Evolutionary conservation across 2,329 filamentous ascomycete species (phyloP).

Genomic region (Neophaeococcomyces aloes): DNA sequence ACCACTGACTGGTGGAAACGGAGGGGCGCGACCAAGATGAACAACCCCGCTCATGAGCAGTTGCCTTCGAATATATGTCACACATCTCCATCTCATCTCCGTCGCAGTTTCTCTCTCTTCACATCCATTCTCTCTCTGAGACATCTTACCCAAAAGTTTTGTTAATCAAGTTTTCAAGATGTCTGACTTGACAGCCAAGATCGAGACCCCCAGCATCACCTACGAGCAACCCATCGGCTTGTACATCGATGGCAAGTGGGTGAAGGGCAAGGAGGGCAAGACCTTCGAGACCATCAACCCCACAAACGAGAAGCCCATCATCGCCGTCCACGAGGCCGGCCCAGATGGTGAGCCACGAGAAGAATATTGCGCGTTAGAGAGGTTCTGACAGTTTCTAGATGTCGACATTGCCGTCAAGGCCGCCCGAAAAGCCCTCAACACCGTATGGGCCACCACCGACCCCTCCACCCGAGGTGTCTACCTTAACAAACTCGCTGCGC

Average conservation of each 20-base stretch:
- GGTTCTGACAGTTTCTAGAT: constrained; percentile 23
- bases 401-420: constrained; percentile 68
- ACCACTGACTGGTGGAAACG: constrained; percentile 4
- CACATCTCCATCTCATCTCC: constrained; percentile 8
- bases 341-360: constrained; percentile 64
- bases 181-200: constrained; percentile 30
- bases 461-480: constrained; percentile 60
- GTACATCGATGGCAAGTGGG: constrained; percentile 68
- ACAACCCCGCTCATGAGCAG: constrained; percentile 17
- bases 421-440: constrained; percentile 76
- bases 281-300: constrained; percentile 91
- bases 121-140: constrained; percentile 3
- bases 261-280: constrained; percentile 73
- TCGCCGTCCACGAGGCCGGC: constrained; percentile 69
- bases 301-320: constrained; percentile 71
- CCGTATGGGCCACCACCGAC: constrained; percentile 55
- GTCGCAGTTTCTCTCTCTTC: neutral
- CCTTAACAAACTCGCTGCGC: constrained; percentile 66
- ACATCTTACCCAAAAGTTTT: constrained; percentile 2
- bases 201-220: constrained; percentile 31
- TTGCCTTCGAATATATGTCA: constrained; percentile 17
- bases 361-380: neutral
- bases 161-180: constrained; percentile 21
- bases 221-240: constrained; percentile 35
- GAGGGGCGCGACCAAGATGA: too few species aligned